These are phyloP conservation scores for Blastomyces parvus DNA, from an alignment of 2,329 filamentous ascomycete species.

Conservation along the genomic window DNA sequence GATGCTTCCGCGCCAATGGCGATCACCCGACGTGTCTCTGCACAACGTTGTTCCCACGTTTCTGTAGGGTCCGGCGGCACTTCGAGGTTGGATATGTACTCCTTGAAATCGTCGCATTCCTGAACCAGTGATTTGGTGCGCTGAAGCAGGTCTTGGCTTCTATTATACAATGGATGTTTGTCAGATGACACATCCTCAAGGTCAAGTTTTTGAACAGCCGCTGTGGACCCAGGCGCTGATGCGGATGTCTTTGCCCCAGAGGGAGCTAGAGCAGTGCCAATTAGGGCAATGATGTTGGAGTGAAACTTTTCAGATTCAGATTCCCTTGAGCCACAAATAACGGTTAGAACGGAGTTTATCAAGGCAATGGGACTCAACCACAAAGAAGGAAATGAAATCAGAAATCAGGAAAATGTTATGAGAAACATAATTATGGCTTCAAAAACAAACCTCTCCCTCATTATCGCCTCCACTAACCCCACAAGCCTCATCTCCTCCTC, in stretches of 20 bases:
- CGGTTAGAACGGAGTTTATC: neutral
- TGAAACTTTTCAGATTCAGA: conserved; percentile 13
- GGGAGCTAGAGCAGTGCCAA: conserved; percentile 11
- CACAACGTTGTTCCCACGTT: conserved; percentile 14
- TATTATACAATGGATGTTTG: conserved; percentile 12
- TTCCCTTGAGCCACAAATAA: conserved; percentile 7
- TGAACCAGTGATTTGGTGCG: conserved; percentile 10
- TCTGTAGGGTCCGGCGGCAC: conserved; percentile 10
- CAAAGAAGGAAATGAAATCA: neutral
- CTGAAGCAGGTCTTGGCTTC: conserved; percentile 10
- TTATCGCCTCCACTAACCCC: conserved; percentile 11
- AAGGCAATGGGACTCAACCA: neutral
- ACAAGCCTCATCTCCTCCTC: conserved; percentile 15
- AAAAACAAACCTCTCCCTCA: conserved; percentile 13
- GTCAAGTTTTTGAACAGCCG: neutral
- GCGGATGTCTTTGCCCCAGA: conserved; percentile 5
- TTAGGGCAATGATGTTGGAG: conserved; percentile 10
- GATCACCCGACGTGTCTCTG: conserved; percentile 16
- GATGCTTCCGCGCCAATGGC: conserved; percentile 14
- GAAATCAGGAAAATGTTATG: neutral
- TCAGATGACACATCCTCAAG: conserved; percentile 4
- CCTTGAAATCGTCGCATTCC: conserved; percentile 11
- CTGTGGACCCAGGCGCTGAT: neutral
- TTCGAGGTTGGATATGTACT: conserved; percentile 8
- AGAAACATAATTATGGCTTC: neutral